phyloP scores from a whole-genome alignment of 345 rosid species.

The thale cress (Arabidopsis thaliana) region DNA sequence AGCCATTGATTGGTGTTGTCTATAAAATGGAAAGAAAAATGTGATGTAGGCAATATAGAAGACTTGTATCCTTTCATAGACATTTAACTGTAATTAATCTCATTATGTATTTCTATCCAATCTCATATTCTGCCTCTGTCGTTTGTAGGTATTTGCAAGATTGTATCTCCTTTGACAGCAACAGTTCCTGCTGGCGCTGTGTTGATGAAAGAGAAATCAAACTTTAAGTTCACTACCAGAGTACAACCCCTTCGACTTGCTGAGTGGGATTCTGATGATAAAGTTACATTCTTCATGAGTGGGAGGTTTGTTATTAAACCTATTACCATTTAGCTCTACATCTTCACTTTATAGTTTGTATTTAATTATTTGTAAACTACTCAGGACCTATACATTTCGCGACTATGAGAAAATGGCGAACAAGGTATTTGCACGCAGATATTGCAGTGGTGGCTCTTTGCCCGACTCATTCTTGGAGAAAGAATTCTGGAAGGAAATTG shows the following conservation, averaged over 20 bases:
- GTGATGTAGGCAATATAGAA: background rate
- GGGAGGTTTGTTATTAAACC: constrained; percentile 69
- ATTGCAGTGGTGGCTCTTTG: constrained; percentile 87
- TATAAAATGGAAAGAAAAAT: background rate
- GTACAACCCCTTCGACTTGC: constrained; percentile 99
- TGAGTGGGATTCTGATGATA: constrained; percentile 92
- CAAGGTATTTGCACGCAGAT: constrained; percentile 94
- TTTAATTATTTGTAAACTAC: constrained; percentile 46
- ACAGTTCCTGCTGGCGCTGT: constrained; percentile 96
- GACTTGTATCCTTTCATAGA: background rate
- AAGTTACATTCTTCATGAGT: constrained; percentile 97
- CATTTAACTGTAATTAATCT: background rate
- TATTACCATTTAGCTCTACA: constrained; percentile 11
- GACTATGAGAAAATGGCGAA: constrained; percentile 99
- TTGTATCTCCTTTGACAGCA: constrained; percentile 79
- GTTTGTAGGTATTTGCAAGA: constrained; percentile 89
- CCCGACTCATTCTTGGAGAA: constrained; percentile 95
- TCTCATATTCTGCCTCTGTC: constrained; percentile 23
- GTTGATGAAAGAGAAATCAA: constrained; percentile 81
- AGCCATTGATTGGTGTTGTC: constrained; percentile 7
- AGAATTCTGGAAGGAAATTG: constrained; percentile 99
- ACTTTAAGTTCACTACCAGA: constrained; percentile 96
- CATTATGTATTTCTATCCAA: background rate
- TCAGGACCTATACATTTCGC: constrained; percentile 93
- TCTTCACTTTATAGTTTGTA: constrained; percentile 8